These are phyloP conservation scores for Cyclanthera cordifolia DNA, from an alignment of 306 rosid genomes.

Conservation along the genomic window DNA sequence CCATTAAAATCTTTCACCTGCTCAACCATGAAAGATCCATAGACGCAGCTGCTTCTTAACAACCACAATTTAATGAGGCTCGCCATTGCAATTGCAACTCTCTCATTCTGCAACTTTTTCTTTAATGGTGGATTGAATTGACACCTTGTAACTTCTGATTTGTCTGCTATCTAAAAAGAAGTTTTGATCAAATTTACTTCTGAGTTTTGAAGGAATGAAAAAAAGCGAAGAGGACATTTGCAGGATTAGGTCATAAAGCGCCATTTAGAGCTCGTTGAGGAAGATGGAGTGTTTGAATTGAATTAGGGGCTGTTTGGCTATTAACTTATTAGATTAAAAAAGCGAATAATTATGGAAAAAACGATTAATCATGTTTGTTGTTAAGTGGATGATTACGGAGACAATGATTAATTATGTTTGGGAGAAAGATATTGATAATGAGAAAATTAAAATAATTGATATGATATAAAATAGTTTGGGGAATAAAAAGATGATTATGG, in stretches of 20 bases:
- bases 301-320: not conserved
- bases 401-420: no score
- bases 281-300: slow-evolving; percentile 1
- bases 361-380: no score
- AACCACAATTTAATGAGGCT: slow-evolving; percentile 21
- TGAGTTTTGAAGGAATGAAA: not conserved
- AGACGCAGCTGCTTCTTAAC: slow-evolving; percentile 33
- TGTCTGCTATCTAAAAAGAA: not conserved
- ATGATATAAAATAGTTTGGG: no score
- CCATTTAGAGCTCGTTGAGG: not conserved
- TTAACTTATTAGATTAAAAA: not conserved
- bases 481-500: no score
- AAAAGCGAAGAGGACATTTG: not conserved
- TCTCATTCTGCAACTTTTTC: not conserved
- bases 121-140: not conserved
- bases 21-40: slow-evolving; percentile 32
- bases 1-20: slow-evolving; percentile 73
- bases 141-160: not conserved
- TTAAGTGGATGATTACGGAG: no score
- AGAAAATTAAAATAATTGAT: no score
- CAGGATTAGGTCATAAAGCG: not conserved
- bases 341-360: no score
- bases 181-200: not conserved
- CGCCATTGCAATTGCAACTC: not conserved
- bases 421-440: no score